A percentile compares a stretch with the other conserved stretches of the same genome.
phyloP scores from a whole-genome alignment of 441 rosid genomes.

The Corymbia calophylla region DNA sequence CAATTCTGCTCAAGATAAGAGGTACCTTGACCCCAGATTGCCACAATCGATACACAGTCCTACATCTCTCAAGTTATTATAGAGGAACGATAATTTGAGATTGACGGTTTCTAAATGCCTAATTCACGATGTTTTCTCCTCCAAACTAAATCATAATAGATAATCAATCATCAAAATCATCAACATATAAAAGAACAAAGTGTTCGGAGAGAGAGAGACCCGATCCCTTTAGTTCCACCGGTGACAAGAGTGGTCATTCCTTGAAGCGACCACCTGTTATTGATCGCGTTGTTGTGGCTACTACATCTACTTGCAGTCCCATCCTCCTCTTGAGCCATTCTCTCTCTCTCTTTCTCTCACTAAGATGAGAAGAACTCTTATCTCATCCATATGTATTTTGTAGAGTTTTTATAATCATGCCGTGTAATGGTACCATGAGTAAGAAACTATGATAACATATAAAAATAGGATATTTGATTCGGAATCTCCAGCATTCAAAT shows the following conservation, averaged over 20 bases:
- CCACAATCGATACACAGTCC: not conserved
- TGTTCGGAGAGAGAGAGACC: constrained; percentile 3
- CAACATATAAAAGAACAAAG: not conserved
- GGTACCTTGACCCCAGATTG: not conserved
- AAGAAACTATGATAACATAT: no score
- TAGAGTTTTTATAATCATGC: no score
- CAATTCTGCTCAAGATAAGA: not conserved
- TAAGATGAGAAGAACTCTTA: not conserved
- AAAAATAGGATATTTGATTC: no score
- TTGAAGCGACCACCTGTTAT: constrained; percentile 22
- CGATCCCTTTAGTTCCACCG: constrained; percentile 38
- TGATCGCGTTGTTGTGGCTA: not conserved
- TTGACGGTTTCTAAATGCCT: not conserved
- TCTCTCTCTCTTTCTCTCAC: not conserved
- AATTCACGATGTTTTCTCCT: not conserved
- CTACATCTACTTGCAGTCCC: not conserved
- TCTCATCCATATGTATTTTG: no score
- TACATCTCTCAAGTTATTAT: not conserved
- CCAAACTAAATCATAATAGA: not conserved
- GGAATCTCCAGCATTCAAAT: no score
- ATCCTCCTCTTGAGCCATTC: not conserved
- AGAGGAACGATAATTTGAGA: not conserved
- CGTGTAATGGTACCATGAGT: no score
- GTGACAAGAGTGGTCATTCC: constrained; percentile 34
- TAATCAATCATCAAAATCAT: not conserved